Base-by-base conservation (phyloP, 257 asterid species). In the Paulownia fortunei region DNA sequence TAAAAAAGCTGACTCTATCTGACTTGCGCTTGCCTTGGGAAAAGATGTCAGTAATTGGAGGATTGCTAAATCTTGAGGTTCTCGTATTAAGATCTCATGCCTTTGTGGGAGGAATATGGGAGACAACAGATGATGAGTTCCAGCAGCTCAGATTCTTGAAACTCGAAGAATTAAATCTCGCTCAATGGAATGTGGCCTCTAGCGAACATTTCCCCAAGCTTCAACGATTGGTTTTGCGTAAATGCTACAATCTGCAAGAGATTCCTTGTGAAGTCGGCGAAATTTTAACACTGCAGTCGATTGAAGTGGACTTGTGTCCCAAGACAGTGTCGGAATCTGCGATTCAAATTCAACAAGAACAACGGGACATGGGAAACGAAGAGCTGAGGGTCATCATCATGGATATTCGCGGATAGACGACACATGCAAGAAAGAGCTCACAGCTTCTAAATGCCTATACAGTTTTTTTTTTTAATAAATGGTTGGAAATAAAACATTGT, bases 141-240 rank as follows among this genome's bases (percentile, higher is more conserved):
- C 67, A 23, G 58, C 41, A 71, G 24, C 70, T 71, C 67, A 61
- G 68, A 46, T 71, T 71, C 58, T 78, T 70, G 73, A 47, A 71
- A 39, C 41, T 79, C n/a, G 26, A 27, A 0, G 10, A 32, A 1
- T 3, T 79, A 47, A 5, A 56, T 7, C 8, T 79, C 12, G 2
- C 18, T 34, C 3, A 79, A 32, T 73, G 79, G 79, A 56, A n/a
- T 42, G 27, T 61, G 0, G 6, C 15, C 18, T 32, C 42, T 6
- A 39, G 76, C 3, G 64, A 66, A 15, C 72, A 73, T 73, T 73
- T 73, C 41, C 80, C 76, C 10, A 55, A 16, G 27, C 83, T 73
- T 56, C 64, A 27, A 30, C 64, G 42, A 26, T 23, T 80, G 37
- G 51, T 55, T 32, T 63, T 80, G 44, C 23, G 10, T 27, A 11